Conservation (phyloP, 2,329 filamentous ascomycete genomes). For the Diplodia intermedia region DNA sequence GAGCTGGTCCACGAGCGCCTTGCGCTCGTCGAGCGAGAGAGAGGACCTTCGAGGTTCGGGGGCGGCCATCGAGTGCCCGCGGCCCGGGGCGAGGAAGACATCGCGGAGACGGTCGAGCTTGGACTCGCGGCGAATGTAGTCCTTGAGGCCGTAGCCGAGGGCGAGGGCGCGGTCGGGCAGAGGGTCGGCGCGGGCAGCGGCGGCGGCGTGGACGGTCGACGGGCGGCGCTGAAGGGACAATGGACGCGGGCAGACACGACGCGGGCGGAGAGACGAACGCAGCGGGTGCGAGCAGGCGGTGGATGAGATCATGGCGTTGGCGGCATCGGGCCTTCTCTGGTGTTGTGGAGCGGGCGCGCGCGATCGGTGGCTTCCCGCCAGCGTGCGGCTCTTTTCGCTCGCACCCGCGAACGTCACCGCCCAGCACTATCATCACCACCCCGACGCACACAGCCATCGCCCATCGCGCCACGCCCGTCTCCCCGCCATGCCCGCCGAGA, state of each 20-base stretch:
- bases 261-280: background rate
- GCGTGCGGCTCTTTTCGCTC: slow-evolving; percentile 8
- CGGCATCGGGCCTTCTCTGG: slow-evolving; percentile 18
- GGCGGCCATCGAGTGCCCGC: background rate
- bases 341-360: slow-evolving; percentile 11
- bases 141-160: background rate
- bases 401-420: background rate
- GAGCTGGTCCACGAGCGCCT: background rate
- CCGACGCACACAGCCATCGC: background rate
- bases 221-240: background rate
- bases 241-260: background rate
- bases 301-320: slow-evolving; percentile 3
- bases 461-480: background rate
- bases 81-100: background rate
- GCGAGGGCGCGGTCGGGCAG: background rate
- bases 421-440: background rate
- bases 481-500: slow-evolving; percentile 34
- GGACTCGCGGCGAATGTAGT: background rate
- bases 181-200: background rate
- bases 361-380: background rate
- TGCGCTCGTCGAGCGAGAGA: background rate
- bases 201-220: background rate
- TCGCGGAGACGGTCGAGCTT: background rate
- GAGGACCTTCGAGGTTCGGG: no score
- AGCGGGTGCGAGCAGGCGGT: no score